Evolutionary conservation across 345 rosid genomes (phyloP).

Genomic region (Rhizophora mangle): DNA sequence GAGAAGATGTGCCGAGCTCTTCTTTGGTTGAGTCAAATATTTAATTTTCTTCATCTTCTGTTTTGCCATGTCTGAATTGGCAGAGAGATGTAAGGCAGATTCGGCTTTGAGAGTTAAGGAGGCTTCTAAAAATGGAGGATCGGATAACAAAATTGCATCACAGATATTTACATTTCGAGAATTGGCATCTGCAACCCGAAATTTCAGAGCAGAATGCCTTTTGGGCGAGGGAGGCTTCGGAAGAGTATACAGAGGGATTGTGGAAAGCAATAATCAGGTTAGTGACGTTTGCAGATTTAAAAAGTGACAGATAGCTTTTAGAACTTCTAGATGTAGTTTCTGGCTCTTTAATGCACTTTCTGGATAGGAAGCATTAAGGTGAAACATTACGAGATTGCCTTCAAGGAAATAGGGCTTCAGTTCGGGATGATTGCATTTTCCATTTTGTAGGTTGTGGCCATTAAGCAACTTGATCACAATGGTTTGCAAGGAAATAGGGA

Average conservation of each 20-base stretch:
- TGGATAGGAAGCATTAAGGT: neutral
- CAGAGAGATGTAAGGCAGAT: constrained; percentile 14
- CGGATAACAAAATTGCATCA: constrained; percentile 14
- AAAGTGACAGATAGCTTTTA: neutral
- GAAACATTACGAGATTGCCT: neutral
- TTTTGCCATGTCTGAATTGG: neutral
- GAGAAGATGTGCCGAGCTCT: too few relatives aligned
- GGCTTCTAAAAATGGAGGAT: constrained; percentile 8
- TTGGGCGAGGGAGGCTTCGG: constrained; percentile 33
- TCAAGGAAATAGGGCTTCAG: too few relatives aligned
- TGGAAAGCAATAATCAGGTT: constrained; percentile 30
- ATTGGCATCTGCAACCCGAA: constrained; percentile 19
- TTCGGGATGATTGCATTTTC: neutral
- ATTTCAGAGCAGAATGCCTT: constrained; percentile 21
- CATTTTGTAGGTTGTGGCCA: constrained; percentile 65
- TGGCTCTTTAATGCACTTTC: neutral
- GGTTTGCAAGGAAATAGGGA: constrained; percentile 85
- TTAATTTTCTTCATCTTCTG: neutral
- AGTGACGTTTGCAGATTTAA: neutral
- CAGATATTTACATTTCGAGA: constrained; percentile 24
- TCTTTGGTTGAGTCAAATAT: neutral
- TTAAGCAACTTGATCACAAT: constrained; percentile 82
- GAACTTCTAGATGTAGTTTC: neutral
- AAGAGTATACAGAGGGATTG: constrained; percentile 22
- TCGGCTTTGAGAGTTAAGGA: constrained; percentile 3